phyloP scores from a whole-genome alignment of 371 early-diverging fungal genomes.

The Syncephalastrum monosporum region DNA sequence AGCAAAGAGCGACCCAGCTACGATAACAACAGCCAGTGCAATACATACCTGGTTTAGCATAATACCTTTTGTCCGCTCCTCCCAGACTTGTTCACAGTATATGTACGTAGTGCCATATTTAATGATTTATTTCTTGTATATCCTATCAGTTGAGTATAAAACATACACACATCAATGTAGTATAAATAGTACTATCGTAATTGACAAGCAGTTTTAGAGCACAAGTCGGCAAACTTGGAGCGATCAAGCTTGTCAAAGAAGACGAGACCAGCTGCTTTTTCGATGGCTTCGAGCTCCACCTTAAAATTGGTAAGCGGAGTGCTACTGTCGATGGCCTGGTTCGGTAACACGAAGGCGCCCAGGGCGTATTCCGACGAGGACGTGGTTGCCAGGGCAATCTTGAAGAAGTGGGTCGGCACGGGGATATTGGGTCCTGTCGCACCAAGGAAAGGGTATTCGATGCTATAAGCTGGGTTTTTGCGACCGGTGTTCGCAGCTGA shows the following conservation, averaged over 20 bases:
- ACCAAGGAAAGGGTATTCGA: constrained; percentile 73
- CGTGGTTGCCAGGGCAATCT: constrained; percentile 61
- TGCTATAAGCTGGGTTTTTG: constrained; percentile 14
- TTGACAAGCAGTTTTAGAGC: constrained; percentile 24
- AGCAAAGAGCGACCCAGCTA: background rate
- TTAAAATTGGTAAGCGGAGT: constrained; percentile 64
- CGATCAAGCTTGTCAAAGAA: constrained; percentile 67
- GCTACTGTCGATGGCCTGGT: constrained; percentile 59
- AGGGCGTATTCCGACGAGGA: constrained; percentile 32
- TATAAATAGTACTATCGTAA: background rate
- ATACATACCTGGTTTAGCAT: too few species aligned
- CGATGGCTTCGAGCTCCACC: constrained; percentile 67
- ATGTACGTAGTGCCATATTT: too few species aligned
- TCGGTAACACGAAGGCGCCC: constrained; percentile 85
- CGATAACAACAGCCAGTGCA: too few species aligned
- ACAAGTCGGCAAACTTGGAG: constrained; percentile 35
- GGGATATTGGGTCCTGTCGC: constrained; percentile 76
- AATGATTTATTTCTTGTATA: too few species aligned
- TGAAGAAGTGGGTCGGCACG: constrained; percentile 93
- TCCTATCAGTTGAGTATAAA: too few species aligned
- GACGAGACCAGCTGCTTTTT: constrained; percentile 70
- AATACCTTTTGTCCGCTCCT: too few species aligned
- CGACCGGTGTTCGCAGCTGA: constrained; percentile 10
- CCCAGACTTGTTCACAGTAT: too few species aligned
- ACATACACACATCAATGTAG: too few species aligned